A percentile compares a stretch with the other conserved stretches of the same genome.
These are phyloP conservation scores for Corymbia calophylla DNA, from an alignment of 441 rosid species.

Conservation along the genomic window DNA sequence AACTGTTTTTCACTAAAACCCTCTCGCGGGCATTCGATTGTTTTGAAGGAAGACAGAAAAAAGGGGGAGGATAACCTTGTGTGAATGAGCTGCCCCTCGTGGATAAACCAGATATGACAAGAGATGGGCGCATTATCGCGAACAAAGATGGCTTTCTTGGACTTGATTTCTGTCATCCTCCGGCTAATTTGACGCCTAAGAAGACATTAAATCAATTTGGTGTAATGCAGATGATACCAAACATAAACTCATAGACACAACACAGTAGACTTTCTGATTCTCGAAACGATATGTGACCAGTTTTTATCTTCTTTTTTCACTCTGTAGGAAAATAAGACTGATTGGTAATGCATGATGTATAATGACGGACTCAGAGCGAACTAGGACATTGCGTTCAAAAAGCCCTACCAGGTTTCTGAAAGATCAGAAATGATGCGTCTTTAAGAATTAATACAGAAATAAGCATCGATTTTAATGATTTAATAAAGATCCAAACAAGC, in stretches of 20 bases:
- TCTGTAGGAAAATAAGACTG: not conserved
- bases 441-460: not conserved
- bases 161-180: constrained; percentile 54
- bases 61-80: constrained; percentile 34
- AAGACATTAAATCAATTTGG: not conserved
- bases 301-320: not conserved
- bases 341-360: not conserved
- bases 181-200: constrained; percentile 28
- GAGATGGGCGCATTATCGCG: constrained; percentile 44
- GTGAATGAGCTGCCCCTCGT: constrained; percentile 52
- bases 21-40: not conserved
- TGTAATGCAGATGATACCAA: not conserved
- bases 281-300: not conserved
- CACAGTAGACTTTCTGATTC: not conserved
- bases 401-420: not conserved
- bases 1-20: not conserved
- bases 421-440: not conserved
- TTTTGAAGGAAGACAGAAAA: not conserved
- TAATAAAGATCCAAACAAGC: not conserved
- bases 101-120: constrained; percentile 79
- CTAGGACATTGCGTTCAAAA: not conserved
- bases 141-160: constrained; percentile 72
- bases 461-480: not conserved
- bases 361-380: not conserved
- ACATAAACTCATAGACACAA: not conserved